Evolutionary conservation across 495 filamentous ascomycete species (phyloP).

Genomic region (Daldinia grandis): DNA sequence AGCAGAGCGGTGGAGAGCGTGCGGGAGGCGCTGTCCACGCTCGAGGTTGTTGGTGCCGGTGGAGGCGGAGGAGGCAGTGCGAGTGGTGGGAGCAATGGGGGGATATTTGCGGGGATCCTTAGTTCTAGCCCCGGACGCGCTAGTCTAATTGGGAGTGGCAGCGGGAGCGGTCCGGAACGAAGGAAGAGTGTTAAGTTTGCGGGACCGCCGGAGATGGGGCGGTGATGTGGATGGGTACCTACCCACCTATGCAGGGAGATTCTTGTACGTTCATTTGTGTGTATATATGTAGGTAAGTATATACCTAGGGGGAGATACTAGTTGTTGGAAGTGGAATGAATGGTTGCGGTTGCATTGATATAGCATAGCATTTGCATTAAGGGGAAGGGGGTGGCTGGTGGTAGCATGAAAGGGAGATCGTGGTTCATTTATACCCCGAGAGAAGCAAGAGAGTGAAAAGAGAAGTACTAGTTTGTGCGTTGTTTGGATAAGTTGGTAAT

Average conservation of each 20-base stretch:
- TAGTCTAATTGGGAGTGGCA: constrained; percentile 16
- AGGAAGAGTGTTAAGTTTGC: constrained; percentile 66
- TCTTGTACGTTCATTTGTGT: not conserved
- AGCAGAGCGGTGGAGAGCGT: constrained; percentile 64
- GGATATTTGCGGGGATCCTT: constrained; percentile 46
- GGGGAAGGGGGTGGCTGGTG: too few species aligned
- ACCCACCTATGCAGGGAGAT: too few species aligned
- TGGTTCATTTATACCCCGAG: constrained; percentile 14
- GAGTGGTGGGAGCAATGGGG: constrained; percentile 1
- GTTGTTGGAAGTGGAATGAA: not conserved
- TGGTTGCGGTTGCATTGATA: not conserved
- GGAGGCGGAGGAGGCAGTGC: constrained; percentile 33
- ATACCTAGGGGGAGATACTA: not conserved
- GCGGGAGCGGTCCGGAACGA: constrained; percentile 52
- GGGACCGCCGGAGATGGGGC: constrained; percentile 36
- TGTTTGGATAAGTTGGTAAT: not conserved
- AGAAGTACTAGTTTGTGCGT: not conserved
- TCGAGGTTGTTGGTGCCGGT: constrained; percentile 4
- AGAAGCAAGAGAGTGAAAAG: not conserved
- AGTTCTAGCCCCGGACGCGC: constrained; percentile 55
- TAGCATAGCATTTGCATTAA: not conserved
- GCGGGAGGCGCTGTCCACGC: constrained; percentile 50
- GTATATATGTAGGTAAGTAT: not conserved
- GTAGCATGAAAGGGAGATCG: not conserved
- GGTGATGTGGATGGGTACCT: constrained; percentile 16